Evolutionary conservation across 805 yeast genomes (phyloP).

Genomic region (Teunomyces tritomae): DNA sequence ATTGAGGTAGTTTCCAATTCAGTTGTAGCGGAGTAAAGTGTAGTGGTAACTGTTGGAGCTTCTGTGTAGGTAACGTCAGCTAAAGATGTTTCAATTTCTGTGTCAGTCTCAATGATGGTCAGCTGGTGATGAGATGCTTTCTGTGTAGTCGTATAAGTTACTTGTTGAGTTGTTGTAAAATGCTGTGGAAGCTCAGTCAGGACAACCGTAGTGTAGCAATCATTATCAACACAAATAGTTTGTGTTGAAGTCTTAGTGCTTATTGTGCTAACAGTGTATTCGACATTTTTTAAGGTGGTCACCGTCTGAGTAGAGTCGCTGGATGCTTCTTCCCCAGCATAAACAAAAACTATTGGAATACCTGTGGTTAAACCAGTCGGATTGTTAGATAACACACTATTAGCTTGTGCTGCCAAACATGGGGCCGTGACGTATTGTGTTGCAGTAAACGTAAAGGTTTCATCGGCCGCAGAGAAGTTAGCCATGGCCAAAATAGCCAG

Average conservation of each 20-base stretch:
- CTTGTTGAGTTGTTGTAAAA: conserved; percentile 4
- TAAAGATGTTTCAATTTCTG: conserved; percentile 17
- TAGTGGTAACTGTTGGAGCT: conserved; percentile 29
- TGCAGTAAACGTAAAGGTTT: conserved; percentile 9
- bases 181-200: conserved; percentile 4
- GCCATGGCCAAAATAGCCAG: conserved; percentile 12
- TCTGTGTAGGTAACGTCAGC: conserved; percentile 12
- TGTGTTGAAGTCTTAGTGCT: conserved; percentile 13
- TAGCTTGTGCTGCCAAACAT: conserved; percentile 5
- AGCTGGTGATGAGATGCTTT: conserved; percentile 3
- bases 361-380: conserved; percentile 18
- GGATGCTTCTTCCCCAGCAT: conserved; percentile 12
- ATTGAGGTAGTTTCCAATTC: conserved; percentile 20
- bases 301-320: not conserved
- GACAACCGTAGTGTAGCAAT: conserved; percentile 1
- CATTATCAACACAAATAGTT: conserved; percentile 9
- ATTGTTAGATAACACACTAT: conserved; percentile 5
- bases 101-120: conserved; percentile 16
- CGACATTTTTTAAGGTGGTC: conserved; percentile 16
- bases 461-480: conserved; percentile 3
- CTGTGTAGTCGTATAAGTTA: conserved; percentile 6
- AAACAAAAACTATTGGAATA: conserved; percentile 30
- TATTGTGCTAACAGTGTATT: conserved; percentile 19
- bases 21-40: conserved; percentile 24
- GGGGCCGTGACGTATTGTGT: conserved; percentile 12